Percentiles rank a stretch among this genome's conserved stretches.
Evolutionary conservation across 2,329 filamentous ascomycete species (phyloP).

Genomic region (Ophiostoma sp.): DNA sequence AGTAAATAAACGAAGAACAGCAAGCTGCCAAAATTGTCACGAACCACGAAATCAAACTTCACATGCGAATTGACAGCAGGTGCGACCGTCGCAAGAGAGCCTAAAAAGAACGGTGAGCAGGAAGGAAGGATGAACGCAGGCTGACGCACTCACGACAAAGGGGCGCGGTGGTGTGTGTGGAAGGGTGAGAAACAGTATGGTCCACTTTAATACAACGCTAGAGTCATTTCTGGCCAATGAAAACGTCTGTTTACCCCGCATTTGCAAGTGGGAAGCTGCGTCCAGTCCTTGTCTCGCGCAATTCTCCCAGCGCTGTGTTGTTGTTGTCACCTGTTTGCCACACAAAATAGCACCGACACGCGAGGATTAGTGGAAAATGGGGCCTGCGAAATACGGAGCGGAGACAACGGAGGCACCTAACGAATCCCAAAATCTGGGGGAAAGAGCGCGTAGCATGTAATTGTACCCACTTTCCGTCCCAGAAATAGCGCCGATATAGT

Average conservation of each 20-base stretch:
- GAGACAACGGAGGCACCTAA: not conserved
- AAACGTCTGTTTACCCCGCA: conserved; percentile 14
- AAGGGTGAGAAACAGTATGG: not conserved
- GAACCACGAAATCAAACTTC: not conserved
- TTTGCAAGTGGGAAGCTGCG: not conserved
- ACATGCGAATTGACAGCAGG: not conserved
- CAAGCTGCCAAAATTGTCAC: not conserved
- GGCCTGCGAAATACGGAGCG: conserved; percentile 6
- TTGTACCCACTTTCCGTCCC: conserved; percentile 4
- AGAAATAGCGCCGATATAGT: conserved; percentile 9
- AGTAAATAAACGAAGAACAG: not conserved
- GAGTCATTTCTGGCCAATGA: not conserved
- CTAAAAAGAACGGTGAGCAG: not conserved
- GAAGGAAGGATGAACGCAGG: not conserved
- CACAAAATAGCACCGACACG: conserved; percentile 20
- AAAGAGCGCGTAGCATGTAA: conserved; percentile 5
- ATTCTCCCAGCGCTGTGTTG: not conserved
- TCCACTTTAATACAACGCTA: conserved; percentile 5
- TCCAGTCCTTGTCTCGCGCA: not conserved
- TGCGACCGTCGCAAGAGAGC: not conserved
- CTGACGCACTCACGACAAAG: not conserved
- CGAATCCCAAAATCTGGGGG: not conserved
- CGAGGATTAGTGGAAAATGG: not conserved
- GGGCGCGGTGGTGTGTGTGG: conserved; percentile 3
- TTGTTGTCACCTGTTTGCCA: not conserved